These are phyloP conservation scores for Komagataea norvegica DNA, from an alignment of 1,139 yeast species.

Conservation along the genomic window DNA sequence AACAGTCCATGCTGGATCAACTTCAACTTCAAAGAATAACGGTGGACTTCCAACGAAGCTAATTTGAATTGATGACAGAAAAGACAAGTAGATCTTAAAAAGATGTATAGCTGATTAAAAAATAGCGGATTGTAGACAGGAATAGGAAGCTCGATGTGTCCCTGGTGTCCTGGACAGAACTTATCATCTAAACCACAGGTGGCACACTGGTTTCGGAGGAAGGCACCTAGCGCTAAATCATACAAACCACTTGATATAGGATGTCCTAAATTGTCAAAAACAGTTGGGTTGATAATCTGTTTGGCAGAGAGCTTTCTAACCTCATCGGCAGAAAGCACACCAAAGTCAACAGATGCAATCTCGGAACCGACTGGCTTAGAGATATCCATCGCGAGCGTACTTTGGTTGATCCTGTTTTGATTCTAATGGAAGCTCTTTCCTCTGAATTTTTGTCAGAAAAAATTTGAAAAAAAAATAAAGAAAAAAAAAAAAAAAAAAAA, in stretches of 20 bases:
- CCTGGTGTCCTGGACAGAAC: slow-evolving; percentile 97
- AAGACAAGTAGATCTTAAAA: slow-evolving; percentile 79
- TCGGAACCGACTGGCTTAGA: slow-evolving; percentile 95
- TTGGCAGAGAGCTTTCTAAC: slow-evolving; percentile 84
- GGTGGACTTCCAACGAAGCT: slow-evolving; percentile 63
- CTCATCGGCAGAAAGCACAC: slow-evolving; percentile 77
- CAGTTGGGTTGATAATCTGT: slow-evolving; percentile 92
- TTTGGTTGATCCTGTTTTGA: background rate
- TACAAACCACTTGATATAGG: slow-evolving; percentile 92
- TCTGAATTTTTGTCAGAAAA: background rate
- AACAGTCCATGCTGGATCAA: slow-evolving; percentile 86
- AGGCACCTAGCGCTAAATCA: slow-evolving; percentile 93
- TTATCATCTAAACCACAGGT: slow-evolving; percentile 96
- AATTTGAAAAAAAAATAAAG: slow-evolving; percentile 5
- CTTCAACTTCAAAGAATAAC: slow-evolving; percentile 70
- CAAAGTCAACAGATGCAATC: slow-evolving; percentile 88
- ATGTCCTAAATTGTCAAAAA: slow-evolving; percentile 92
- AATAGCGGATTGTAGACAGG: slow-evolving; percentile 95
- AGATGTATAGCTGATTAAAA: slow-evolving; percentile 83
- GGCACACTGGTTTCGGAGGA: slow-evolving; percentile 75
- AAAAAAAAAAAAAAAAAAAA: slow-evolving; percentile 4
- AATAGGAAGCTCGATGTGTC: slow-evolving; percentile 93
- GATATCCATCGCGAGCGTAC: slow-evolving; percentile 65
- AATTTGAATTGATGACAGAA: slow-evolving; percentile 86
- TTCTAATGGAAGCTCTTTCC: too few species aligned